These are phyloP conservation scores for Ganoderma lucidum DNA, from an alignment of 1,284 basidiomycete species.

Conservation along the genomic window DNA sequence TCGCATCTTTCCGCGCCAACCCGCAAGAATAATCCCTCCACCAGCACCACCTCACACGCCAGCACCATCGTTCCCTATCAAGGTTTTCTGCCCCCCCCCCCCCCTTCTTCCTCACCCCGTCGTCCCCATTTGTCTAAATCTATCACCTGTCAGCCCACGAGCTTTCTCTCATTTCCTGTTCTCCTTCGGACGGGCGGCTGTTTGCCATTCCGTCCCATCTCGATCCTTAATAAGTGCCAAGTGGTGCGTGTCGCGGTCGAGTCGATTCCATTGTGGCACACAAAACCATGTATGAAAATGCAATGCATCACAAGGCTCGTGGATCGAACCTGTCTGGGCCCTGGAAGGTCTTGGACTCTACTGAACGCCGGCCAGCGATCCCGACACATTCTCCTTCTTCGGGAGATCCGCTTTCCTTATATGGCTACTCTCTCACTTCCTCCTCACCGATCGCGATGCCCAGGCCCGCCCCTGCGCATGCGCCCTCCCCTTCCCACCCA, in stretches of 20 bases:
- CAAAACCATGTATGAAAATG: neutral
- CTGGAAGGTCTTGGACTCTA: constrained; percentile 21
- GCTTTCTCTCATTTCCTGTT: constrained; percentile 3
- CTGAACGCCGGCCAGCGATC: constrained; percentile 31
- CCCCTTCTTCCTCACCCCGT: constrained; percentile 1
- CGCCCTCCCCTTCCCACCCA: neutral
- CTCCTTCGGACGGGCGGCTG: neutral
- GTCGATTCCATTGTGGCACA: neutral
- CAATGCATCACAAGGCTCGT: constrained; percentile 2
- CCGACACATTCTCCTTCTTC: constrained; percentile 15
- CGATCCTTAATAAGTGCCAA: neutral
- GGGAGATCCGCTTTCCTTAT: constrained; percentile 24
- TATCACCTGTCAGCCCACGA: constrained; percentile 27
- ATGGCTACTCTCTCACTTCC: constrained; percentile 29
- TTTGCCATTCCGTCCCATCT: neutral
- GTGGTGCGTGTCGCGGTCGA: neutral
- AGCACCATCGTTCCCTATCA: constrained; percentile 19
- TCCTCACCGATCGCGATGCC: constrained; percentile 6
- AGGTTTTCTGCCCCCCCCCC: neutral
- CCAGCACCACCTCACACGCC: constrained; percentile 4
- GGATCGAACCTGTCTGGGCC: constrained; percentile 1
- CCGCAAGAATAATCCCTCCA: neutral
- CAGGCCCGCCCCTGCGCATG: neutral
- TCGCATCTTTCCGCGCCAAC: constrained; percentile 18
- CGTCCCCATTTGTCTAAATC: constrained; percentile 15